A percentile compares a stretch with the other conserved stretches of the same genome.
These are phyloP conservation scores for Zoysia pacifica DNA, from an alignment of 176 grass and related monocot species.

Conservation along the genomic window DNA sequence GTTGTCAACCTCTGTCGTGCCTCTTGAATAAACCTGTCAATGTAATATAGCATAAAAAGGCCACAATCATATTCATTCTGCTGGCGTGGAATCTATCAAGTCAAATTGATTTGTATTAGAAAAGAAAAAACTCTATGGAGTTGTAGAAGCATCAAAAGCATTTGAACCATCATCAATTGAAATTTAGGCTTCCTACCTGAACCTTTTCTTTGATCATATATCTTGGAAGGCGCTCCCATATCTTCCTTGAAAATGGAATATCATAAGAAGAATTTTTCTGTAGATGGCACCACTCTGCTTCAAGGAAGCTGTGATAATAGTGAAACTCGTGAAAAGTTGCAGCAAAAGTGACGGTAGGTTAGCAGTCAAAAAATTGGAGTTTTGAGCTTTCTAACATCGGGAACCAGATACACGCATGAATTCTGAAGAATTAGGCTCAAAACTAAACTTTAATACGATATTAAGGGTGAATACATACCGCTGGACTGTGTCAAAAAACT, in stretches of 20 bases:
- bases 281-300: slow-evolving; percentile 65
- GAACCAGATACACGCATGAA: neutral
- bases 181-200: slow-evolving; percentile 39
- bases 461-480: slow-evolving; percentile 39
- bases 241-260: slow-evolving; percentile 45
- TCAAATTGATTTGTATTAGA: slow-evolving; percentile 33
- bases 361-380: neutral
- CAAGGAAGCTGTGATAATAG: slow-evolving; percentile 45
- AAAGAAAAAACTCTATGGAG: slow-evolving; percentile 25
- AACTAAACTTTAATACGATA: slow-evolving; percentile 18
- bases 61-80: slow-evolving; percentile 57
- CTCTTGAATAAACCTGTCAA: slow-evolving; percentile 61
- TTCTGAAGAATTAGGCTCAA: slow-evolving; percentile 6
- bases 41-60: slow-evolving; percentile 63
- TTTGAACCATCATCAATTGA: slow-evolving; percentile 4
- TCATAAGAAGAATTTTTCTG: slow-evolving; percentile 42
- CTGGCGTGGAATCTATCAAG: slow-evolving; percentile 56
- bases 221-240: slow-evolving; percentile 55
- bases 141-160: slow-evolving; percentile 18
- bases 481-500: slow-evolving; percentile 58
- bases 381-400: neutral
- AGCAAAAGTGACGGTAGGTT: neutral
- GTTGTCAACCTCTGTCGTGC: slow-evolving; percentile 46
- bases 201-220: slow-evolving; percentile 39
- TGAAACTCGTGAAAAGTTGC: slow-evolving; percentile 25